Evolutionary conservation across 176 grass and related monocot genomes (phyloP), one percentile per base, ranked within the genome.

Genomic region (Musa schizocarpa): DNA sequence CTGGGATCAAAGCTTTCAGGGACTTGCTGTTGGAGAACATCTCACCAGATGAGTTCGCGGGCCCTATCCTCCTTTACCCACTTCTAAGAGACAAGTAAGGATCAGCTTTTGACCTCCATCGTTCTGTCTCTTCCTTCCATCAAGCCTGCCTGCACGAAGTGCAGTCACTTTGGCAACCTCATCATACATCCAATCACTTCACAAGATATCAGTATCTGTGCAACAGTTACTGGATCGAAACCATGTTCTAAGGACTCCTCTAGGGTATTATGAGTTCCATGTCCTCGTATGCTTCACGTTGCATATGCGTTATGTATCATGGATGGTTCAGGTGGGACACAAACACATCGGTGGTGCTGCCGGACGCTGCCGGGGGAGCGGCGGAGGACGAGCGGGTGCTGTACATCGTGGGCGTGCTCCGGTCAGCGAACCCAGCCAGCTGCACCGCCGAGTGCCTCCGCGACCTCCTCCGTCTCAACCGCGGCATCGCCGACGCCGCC

Each of bases 81-180:
- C 86, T 91, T 22, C 86, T 91, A 43, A 53, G 76, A 77, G 79
- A 96, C 83, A 96, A 88, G 92, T 96, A 84, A 13, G 82, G 3
- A 61, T 61, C 13, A 2, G 3, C 55, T n/a, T 16, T 57, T 57
- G 34, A 2, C 1, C 13, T 4, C 17, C 0, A 57, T 16, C 17
- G 55, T 19, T 57, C 13, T 6, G 13, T 17, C 17, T 13, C 55
- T 57, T 16, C 4, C 55, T 57, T 57, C 3, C 17, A 4, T 19
- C 13, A 17, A 13, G 5, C 34, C 34, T 43, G 34, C 34, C 34
- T 43, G 6, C 34, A 43, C 34, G 34, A 43, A 43, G 34, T 43
- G 34, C 34, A 6, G 0, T 43, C 34, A 6, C 34, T 43, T 6
- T 43, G 34, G 34, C 34, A 6, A 43, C 34, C 34, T 43, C 34